Evolutionary conservation across 2,329 filamentous ascomycete genomes (phyloP).

Genomic region (Alternaria arbusti): DNA sequence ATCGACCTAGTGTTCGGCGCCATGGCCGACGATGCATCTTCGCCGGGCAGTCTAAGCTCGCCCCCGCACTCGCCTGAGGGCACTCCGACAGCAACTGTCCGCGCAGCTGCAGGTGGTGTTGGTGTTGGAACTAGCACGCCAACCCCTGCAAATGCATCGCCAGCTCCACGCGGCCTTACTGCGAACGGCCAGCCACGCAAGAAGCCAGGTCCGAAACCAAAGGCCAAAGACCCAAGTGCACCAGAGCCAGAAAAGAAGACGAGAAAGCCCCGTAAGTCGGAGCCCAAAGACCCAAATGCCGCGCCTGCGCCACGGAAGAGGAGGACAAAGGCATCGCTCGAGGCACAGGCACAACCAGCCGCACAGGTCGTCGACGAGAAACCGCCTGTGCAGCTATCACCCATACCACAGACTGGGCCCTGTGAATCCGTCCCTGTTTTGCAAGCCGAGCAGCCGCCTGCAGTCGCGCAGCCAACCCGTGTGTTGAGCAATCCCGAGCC

Average conservation of each 20-base stretch:
- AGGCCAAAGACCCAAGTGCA: slow-evolving; percentile 43
- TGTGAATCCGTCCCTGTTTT: slow-evolving; percentile 31
- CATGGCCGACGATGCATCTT: slow-evolving; percentile 46
- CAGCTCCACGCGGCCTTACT: slow-evolving; percentile 41
- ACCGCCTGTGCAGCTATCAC: slow-evolving; percentile 28
- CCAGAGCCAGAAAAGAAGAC: slow-evolving; percentile 51
- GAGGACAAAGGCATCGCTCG: slow-evolving; percentile 49
- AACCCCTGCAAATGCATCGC: slow-evolving; percentile 38
- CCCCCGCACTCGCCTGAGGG: slow-evolving; percentile 48
- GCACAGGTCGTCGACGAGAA: slow-evolving; percentile 35
- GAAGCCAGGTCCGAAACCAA: slow-evolving; percentile 54
- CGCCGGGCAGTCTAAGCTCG: slow-evolving; percentile 46
- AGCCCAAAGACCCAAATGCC: slow-evolving; percentile 57
- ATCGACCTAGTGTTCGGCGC: slow-evolving; percentile 23
- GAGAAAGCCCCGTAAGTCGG: slow-evolving; percentile 55
- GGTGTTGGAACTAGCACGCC: slow-evolving; percentile 39
- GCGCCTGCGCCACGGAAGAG: slow-evolving; percentile 57
- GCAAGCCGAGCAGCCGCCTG: slow-evolving; percentile 37
- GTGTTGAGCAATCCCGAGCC: slow-evolving; percentile 50
- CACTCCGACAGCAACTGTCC: slow-evolving; percentile 43
- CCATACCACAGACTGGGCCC: slow-evolving; percentile 38
- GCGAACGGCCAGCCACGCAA: slow-evolving; percentile 48
- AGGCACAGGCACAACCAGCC: slow-evolving; percentile 40
- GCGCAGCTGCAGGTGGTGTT: slow-evolving; percentile 37
- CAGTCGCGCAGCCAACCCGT: slow-evolving; percentile 33